A percentile compares a stretch with the other conserved stretches of the same genome.
These are phyloP conservation scores for Exophiala bonariae DNA, from an alignment of 2,329 filamentous ascomycete genomes.

Conservation along the genomic window DNA sequence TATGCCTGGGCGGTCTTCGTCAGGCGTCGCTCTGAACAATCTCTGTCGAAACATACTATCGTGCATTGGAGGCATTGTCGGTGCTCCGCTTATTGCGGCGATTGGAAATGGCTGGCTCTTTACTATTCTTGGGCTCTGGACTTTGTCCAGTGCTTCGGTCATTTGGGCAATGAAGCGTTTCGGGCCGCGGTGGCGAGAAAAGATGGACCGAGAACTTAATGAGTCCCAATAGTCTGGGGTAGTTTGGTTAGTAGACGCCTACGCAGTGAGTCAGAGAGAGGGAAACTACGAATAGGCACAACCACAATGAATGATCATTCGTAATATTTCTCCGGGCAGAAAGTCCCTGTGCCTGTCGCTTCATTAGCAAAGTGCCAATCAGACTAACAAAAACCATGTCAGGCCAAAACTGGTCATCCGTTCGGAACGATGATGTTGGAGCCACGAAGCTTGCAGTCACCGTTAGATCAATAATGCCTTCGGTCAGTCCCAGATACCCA, in stretches of 20 bases:
- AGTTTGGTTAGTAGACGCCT: too few species aligned
- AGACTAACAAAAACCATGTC: too few species aligned
- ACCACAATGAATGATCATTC: not conserved
- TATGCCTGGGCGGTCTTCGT: slow-evolving; percentile 68
- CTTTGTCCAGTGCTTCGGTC: slow-evolving; percentile 58
- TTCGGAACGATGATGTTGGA: not conserved
- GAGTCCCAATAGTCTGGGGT: too few species aligned
- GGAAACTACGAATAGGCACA: too few species aligned
- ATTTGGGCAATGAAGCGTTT: slow-evolving; percentile 57
- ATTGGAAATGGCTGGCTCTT: slow-evolving; percentile 78
- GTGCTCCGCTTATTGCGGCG: slow-evolving; percentile 67
- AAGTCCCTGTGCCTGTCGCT: too few species aligned
- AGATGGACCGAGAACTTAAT: slow-evolving; percentile 26
- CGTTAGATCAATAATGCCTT: too few species aligned
- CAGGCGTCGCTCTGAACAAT: slow-evolving; percentile 72
- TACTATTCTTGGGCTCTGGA: slow-evolving; percentile 59
- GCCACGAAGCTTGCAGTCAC: too few species aligned
- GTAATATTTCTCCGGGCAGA: not conserved
- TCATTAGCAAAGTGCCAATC: too few species aligned
- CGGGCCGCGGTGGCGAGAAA: slow-evolving; percentile 26
- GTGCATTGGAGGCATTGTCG: slow-evolving; percentile 69
- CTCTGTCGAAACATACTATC: slow-evolving; percentile 77
- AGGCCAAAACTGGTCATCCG: not conserved
- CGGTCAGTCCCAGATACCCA: too few species aligned
- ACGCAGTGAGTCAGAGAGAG: too few species aligned